These are phyloP conservation scores for Metschnikowia baotianmanensis DNA, from an alignment of 805 yeast genomes.

Conservation along the genomic window DNA sequence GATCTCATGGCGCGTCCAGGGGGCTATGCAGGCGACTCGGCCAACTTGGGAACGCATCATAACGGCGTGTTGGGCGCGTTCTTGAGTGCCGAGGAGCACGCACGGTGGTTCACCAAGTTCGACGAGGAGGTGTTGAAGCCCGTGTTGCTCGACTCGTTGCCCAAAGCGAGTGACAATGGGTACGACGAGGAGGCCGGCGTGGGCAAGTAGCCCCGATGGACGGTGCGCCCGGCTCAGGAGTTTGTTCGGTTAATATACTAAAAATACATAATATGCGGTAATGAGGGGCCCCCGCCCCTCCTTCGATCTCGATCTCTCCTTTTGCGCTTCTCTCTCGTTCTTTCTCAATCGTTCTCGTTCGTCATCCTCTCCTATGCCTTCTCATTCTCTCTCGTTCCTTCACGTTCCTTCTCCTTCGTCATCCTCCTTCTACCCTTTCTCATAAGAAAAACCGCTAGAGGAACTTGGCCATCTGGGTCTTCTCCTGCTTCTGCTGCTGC, in stretches of 20 bases:
- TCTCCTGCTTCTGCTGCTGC: slow-evolving; percentile 36
- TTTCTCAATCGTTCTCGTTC: no score
- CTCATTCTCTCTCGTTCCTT: no score
- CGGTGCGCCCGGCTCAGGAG: background rate
- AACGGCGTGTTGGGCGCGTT: slow-evolving; percentile 40
- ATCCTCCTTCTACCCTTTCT: no score
- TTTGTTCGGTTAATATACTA: slow-evolving; percentile 1
- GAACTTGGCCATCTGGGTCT: slow-evolving; percentile 8
- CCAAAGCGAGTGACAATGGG: no score
- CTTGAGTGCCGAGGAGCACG: slow-evolving; percentile 64
- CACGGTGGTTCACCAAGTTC: slow-evolving; percentile 88
- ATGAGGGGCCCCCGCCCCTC: no score
- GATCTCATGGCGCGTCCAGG: slow-evolving; percentile 32
- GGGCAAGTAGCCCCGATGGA: slow-evolving; percentile 9
- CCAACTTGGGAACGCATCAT: slow-evolving; percentile 5
- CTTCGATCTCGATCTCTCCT: no score
- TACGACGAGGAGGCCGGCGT: slow-evolving; percentile 11
- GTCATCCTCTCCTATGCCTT: no score
- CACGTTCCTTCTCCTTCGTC: no score
- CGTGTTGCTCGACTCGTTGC: slow-evolving; percentile 68
- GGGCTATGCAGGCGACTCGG: slow-evolving; percentile 4
- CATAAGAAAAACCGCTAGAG: no score
- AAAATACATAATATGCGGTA: background rate
- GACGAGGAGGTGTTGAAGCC: slow-evolving; percentile 95
- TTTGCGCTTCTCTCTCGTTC: no score